Base-by-base conservation (phyloP, 2,329 filamentous ascomycete species). In the Epichloe hybrida region DNA sequence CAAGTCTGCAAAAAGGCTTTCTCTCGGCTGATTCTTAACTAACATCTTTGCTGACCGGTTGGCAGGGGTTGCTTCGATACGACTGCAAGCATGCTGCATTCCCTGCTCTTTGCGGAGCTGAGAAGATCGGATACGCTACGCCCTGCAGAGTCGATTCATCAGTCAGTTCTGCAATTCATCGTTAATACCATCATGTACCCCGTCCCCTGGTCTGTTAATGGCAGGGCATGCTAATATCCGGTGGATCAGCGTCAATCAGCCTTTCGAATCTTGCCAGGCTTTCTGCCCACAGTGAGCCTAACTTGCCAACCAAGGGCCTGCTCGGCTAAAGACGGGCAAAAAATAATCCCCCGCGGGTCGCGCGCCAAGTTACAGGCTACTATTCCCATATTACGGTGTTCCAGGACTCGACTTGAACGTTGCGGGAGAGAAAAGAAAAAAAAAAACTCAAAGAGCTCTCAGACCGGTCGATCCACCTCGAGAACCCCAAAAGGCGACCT, bases 401-500 rank as follows among this genome's bases (percentile, higher is more conserved):
- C 49, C 34, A 21, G 20, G 31, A 35, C 23, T 15, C 20, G 17
- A 41, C 35, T 47, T 41, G 12, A 45, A 38, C 34, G 31, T 50
- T 43, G 39, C 51, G 20, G 17, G 15, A 39, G 6, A n/a, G 11
- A 9, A 5, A 34, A 20, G 6, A 7, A 31, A 43, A 31, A 36
- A 42, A 41, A 7, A 17, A 17, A 17, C 17, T 12, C 40, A 20
- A 17, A 20, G 31, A 15, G 23, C 15, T 20, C 44, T 44, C 34
- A 41, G 45, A 46, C 48, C 40, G 37, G 48, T 48, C 40, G 49
- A 53, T 53, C 51, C 51, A 48, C 36, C 20, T 27, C 35, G 9
- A 20, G 17, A 41, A 42, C 45, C 41, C 45, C 48, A 48, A 44
- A 51, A 46, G 38, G 45, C 49, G 39, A 45, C 45, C 45, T 48